Conservation (phyloP, 2,329 filamentous ascomycete genomes). For the Fusarium nurragi region DNA sequence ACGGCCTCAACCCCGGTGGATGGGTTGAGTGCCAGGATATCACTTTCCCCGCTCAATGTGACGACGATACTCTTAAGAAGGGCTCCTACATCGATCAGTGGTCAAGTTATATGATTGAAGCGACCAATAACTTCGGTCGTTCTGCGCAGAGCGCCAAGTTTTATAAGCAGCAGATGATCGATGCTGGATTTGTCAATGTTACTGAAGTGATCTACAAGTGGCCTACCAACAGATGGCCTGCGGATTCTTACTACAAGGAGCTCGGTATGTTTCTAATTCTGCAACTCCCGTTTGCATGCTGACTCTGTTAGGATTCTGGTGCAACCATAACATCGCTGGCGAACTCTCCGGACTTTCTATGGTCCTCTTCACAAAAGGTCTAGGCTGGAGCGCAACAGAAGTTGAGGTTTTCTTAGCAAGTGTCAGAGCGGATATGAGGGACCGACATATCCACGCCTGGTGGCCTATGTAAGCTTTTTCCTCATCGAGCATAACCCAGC, state of each 20-base stretch:
- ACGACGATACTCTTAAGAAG: slow-evolving; percentile 52
- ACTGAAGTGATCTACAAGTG: slow-evolving; percentile 58
- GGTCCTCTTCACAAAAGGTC: slow-evolving; percentile 50
- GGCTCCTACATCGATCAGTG: slow-evolving; percentile 45
- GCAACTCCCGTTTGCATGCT: fast-evolving
- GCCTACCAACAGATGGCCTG: slow-evolving; percentile 63
- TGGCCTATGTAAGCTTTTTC: slow-evolving; percentile 50
- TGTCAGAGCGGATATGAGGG: slow-evolving; percentile 48
- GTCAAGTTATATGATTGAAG: slow-evolving; percentile 45
- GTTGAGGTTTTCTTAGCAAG: slow-evolving; percentile 48
- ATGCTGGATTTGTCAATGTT: slow-evolving; percentile 64
- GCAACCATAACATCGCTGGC: slow-evolving; percentile 47
- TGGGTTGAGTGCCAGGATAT: slow-evolving; percentile 57
- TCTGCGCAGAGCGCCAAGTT: slow-evolving; percentile 43
- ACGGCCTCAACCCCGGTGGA: slow-evolving; percentile 54
- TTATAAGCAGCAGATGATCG: slow-evolving; percentile 54
- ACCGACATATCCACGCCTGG: slow-evolving; percentile 50
- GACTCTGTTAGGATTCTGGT: slow-evolving; percentile 50
- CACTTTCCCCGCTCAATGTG: slow-evolving; percentile 50
- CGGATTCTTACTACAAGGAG: slow-evolving; percentile 61
- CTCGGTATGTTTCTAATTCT: slow-evolving; percentile 49
- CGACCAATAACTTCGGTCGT: slow-evolving; percentile 45
- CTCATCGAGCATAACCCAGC: fast-evolving
- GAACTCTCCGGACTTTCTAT: slow-evolving; percentile 51
- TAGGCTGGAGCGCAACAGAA: slow-evolving; percentile 50